Conservation (phyloP, 1,284 basidiomycete genomes). For the Butyriboletus appendiculatus region DNA sequence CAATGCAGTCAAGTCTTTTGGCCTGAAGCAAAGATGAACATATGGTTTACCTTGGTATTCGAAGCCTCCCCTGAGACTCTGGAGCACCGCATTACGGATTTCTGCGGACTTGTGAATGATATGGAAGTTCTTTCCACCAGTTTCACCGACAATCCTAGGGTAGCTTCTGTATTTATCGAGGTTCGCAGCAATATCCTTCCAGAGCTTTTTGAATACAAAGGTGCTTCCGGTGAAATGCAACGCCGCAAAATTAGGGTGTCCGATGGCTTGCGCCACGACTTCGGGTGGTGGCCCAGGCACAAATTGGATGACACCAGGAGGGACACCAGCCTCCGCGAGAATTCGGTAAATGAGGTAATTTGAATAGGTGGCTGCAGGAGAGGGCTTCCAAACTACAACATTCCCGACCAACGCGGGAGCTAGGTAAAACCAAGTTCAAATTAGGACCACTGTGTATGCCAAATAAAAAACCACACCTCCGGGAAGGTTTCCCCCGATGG, state of each 20-base stretch:
- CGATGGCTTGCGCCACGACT: constrained; percentile 81
- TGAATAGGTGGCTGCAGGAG: constrained; percentile 92
- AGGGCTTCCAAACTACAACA: constrained; percentile 97
- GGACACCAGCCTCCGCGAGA: constrained; percentile 92
- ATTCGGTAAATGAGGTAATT: constrained; percentile 95
- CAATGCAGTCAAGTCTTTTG: not conserved
- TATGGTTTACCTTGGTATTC: constrained; percentile 86
- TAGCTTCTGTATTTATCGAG: constrained; percentile 86
- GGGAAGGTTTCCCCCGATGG: constrained; percentile 92
- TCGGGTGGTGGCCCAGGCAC: constrained; percentile 85
- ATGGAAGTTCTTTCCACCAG: constrained; percentile 99
- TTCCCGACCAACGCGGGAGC: constrained; percentile 95
- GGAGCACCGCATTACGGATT: constrained; percentile 84
- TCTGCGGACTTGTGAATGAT: constrained; percentile 89
- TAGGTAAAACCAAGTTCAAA: constrained; percentile 25
- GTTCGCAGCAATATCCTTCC: constrained; percentile 94
- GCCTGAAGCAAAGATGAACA: not conserved
- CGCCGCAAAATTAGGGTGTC: constrained; percentile 81
- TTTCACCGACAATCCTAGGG: constrained; percentile 96
- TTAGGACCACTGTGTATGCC: not conserved
- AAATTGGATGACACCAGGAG: constrained; percentile 96
- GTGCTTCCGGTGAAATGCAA: constrained; percentile 99
- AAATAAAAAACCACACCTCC: constrained; percentile 50
- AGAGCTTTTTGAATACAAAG: constrained; percentile 90
- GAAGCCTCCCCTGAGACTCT: constrained; percentile 89